Percentiles rank a stretch among this genome's conserved stretches.
These are phyloP conservation scores for Syzygium malaccense DNA, from an alignment of 441 rosid species.

Conservation along the genomic window DNA sequence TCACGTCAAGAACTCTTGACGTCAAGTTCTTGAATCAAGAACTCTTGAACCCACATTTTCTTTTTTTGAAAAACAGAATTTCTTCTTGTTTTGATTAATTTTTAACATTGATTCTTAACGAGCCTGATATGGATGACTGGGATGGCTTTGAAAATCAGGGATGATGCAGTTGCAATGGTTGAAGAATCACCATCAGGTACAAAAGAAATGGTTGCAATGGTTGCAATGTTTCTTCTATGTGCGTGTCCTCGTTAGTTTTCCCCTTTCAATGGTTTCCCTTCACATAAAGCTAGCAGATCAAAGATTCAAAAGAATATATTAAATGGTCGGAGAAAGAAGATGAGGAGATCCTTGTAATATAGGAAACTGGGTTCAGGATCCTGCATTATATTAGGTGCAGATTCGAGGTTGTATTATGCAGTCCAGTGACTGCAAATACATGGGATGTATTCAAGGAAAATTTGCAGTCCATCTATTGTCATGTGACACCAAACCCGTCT, in stretches of 20 bases:
- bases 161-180: constrained; percentile 73
- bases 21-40: too few species aligned
- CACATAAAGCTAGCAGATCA: background rate
- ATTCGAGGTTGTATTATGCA: background rate
- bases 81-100: too few species aligned
- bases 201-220: too few species aligned
- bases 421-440: too few species aligned
- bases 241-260: background rate
- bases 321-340: background rate
- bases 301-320: background rate
- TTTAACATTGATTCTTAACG: constrained; percentile 31
- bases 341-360: background rate
- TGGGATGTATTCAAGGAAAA: too few species aligned
- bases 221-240: background rate
- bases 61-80: too few species aligned
- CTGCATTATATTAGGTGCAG: background rate
- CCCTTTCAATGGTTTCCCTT: background rate
- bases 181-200: constrained; percentile 67
- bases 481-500: background rate
- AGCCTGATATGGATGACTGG: constrained; percentile 82
- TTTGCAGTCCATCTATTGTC: background rate
- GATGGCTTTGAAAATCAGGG: constrained; percentile 44
- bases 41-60: too few species aligned
- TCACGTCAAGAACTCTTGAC: too few species aligned
- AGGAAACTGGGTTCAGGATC: background rate